These are phyloP conservation scores for Ophiostoma himal-ulmi DNA, from an alignment of 2,329 filamentous ascomycete species.

Conservation along the genomic window DNA sequence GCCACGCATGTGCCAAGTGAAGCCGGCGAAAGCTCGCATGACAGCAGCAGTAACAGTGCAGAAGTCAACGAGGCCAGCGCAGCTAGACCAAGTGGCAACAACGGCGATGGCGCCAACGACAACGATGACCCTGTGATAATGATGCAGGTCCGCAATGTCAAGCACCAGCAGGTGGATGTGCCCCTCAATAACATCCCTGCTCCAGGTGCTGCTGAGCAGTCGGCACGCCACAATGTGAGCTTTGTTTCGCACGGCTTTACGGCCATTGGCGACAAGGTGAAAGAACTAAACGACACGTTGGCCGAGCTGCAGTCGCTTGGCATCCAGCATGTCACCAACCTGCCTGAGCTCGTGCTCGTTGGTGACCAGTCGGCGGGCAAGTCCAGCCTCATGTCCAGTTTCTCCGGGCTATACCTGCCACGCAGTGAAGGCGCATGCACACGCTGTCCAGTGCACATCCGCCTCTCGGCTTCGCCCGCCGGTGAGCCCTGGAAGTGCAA, in stretches of 20 bases:
- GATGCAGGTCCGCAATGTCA: constrained; percentile 29
- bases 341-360: constrained; percentile 76
- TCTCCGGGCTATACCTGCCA: constrained; percentile 65
- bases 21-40: background rate
- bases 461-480: constrained; percentile 50
- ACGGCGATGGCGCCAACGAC: constrained; percentile 20
- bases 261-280: constrained; percentile 57
- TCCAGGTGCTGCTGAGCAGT: background rate
- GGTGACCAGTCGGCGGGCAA: constrained; percentile 85
- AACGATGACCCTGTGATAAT: constrained; percentile 29
- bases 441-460: constrained; percentile 73
- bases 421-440: constrained; percentile 70
- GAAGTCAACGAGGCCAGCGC: constrained; percentile 30
- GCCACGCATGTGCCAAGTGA: background rate
- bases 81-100: constrained; percentile 12
- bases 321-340: constrained; percentile 61
- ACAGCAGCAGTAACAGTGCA: background rate
- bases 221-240: constrained; percentile 25
- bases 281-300: constrained; percentile 59
- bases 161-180: constrained; percentile 11
- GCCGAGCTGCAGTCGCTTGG: constrained; percentile 65
- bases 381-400: constrained; percentile 60
- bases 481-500: constrained; percentile 56
- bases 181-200: constrained; percentile 8
- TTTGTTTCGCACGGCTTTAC: constrained; percentile 39